Evolutionary conservation across 495 filamentous ascomycete genomes (phyloP), one percentile per base, ranked within the genome.

Genomic region (Trichoderma parareesei): DNA sequence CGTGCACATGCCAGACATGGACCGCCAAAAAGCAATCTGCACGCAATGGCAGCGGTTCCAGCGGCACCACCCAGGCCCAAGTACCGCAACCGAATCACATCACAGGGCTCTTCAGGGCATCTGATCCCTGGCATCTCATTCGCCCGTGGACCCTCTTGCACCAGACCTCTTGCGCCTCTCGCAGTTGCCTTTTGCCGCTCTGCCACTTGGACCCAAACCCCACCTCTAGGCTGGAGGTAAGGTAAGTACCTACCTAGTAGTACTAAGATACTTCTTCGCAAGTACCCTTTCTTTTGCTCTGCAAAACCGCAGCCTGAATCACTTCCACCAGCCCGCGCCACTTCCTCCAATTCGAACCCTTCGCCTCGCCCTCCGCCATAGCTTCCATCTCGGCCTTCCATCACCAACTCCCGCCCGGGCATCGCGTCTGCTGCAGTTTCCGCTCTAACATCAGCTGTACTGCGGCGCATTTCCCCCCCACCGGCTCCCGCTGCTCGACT

Each of bases 161-260:
- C 27, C 27, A 27, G 27, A 27, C 27, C 42, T 43, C 42, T 27
- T 27, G 27, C 27, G 27, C 27, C 27, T 27, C 27, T 27, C 27
- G 27, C 27, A 27, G 27, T 27, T 27, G 27, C 27, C 53, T 57
- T 57, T 57, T 48, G 60, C 64, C 60, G 49, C 64, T 49, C 65
- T 63, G 27, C 27, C 27, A 27, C 27, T 27, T 27, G 27, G 0
- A 27, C 2, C 27, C 27, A 27, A 27, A 27, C 27, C 27, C 61
- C 67, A 66, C 66, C 67, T 66, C 66, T 62, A 43, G 37, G 41
- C 40, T 41, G 40, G 40, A 41, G 11, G 11, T 27, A 27, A 27
- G 27, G 27, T 27, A 27, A 27, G 27, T 27, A n/a, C n/a, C n/a
- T n/a, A n/a, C n/a, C n/a, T n/a, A n/a, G n/a, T n/a, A n/a, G n/a